Evolutionary conservation across 1,139 yeast species (phyloP).

Genomic region (Saccharomyces uvarum): DNA sequence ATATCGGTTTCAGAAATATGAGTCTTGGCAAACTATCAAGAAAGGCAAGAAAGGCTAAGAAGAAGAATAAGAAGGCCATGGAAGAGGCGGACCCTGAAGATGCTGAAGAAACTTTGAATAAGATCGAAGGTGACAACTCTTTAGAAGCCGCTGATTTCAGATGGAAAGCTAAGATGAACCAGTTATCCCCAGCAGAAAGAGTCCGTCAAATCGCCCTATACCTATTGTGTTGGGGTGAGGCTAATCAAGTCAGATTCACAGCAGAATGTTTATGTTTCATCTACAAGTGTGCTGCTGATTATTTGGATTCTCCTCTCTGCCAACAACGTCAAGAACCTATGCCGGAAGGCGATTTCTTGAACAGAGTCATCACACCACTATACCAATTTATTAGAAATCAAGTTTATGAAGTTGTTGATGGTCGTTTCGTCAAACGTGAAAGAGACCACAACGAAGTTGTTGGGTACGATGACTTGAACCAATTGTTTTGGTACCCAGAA

Average conservation of each 20-base stretch:
- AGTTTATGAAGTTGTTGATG: constrained; percentile 89
- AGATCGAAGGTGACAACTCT: constrained; percentile 80
- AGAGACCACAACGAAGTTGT: constrained; percentile 88
- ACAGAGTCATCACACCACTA: constrained; percentile 85
- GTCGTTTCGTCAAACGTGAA: constrained; percentile 95
- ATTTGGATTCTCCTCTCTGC: constrained; percentile 79
- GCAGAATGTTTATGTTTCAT: constrained; percentile 91
- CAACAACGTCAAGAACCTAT: constrained; percentile 83
- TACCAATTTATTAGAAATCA: constrained; percentile 88
- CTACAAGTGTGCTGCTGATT: constrained; percentile 87
- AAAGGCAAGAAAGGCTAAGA: constrained; percentile 47
- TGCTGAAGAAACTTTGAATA: constrained; percentile 43
- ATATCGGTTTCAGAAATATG: constrained; percentile 73
- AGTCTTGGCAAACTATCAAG: constrained; percentile 61
- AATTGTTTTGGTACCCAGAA: constrained; percentile 98
- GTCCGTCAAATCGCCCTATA: constrained; percentile 86
- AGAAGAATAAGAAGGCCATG: constrained; percentile 55
- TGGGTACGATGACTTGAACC: constrained; percentile 98
- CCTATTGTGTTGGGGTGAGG: constrained; percentile 95
- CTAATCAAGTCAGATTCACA: constrained; percentile 91
- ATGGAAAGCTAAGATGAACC: constrained; percentile 76
- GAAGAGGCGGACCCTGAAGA: constrained; percentile 43
- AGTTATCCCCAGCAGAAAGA: constrained; percentile 64
- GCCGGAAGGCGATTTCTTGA: constrained; percentile 93
- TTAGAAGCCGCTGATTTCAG: constrained; percentile 74